Base-by-base conservation (phyloP, 768 basidiomycete species). In the Hysterangium stoloniferum region DNA sequence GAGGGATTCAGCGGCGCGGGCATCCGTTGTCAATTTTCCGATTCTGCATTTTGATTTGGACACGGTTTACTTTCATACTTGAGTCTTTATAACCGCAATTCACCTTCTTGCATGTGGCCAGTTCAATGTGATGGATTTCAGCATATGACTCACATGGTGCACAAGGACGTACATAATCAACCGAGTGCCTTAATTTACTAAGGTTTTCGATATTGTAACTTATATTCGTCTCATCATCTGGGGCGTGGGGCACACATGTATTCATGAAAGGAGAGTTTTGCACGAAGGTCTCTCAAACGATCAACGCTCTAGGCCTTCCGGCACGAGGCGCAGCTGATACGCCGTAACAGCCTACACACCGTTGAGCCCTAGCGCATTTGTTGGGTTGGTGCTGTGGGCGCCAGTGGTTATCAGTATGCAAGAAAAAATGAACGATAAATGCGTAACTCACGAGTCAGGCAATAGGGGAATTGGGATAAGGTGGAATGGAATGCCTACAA, bases 401-500 rank as follows among this genome's bases (percentile, higher is more conserved):
- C n/a, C 4, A 2, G 25, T n/a, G 22, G 19, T 17, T 44, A 25
- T 20, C 19, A 25, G n/a, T 15, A 27, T 2, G 2, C 25, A 20
- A 20, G 9, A 8, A 11, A 41, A 41, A 8, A 20, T 11, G 20
- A 41, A 11, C 11, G 20, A 41, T 12, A 15, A 22, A 34, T n/a
- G 36, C 22, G 3, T 48, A 9, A 36, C 49, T 25, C 38, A 51
- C 49, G 37, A 37, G 41, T 51, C 49, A 24, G 44, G 11, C 22
- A 51, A 25, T 4, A 13, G 7, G 4, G 49, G 49, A 12, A 51
- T 24, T 13, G 49, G 49, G 19, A 51, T 51, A 15, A 51, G 31
- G 19, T 51, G 49, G 49, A 51, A 51, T 24, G 49, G 49, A 22
- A 51, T 40, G 24, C 49, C 49, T 51, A 31, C 29, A 29, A 31